Evolutionary conservation across 495 filamentous ascomycete species (phyloP).

Genomic region (Tuber aestivum): DNA sequence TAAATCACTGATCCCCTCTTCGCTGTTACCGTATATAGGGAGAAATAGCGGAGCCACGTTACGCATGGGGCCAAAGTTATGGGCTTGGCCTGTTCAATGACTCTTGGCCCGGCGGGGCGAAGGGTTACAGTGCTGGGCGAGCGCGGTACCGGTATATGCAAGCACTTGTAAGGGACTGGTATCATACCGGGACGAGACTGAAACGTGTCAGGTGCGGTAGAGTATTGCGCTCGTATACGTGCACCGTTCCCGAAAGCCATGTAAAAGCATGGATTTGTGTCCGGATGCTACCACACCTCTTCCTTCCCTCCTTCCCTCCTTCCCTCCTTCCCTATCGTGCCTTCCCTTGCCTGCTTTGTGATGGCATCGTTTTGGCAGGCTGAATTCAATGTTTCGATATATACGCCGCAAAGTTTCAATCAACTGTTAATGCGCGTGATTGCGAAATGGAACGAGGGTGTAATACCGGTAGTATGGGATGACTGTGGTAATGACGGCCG

Average conservation of each 20-base stretch:
- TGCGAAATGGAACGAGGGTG: not conserved
- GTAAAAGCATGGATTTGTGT: conserved; percentile 3
- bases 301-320: not conserved
- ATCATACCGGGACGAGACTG: not conserved
- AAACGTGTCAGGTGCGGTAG: not conserved
- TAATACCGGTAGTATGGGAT: not conserved
- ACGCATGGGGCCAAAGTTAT: not conserved
- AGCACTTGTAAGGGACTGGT: not conserved
- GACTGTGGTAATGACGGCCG: not conserved
- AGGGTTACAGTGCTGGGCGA: not conserved
- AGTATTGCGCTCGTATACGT: not conserved
- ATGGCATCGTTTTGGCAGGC: not conserved
- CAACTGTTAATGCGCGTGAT: not conserved
- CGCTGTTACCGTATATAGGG: not conserved
- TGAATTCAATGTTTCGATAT: not conserved
- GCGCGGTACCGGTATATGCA: not conserved
- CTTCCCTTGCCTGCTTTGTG: not conserved
- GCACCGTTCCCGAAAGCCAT: not conserved
- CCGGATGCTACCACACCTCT: not conserved
- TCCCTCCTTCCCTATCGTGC: not conserved
- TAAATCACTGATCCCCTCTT: not conserved
- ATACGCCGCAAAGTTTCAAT: not conserved
- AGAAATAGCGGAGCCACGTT: not conserved
- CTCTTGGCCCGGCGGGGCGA: not conserved
- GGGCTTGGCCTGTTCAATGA: not conserved